Conservation (phyloP, 192 early-diverging fungal genomes). For the Rhizoclosmatium globosum region DNA sequence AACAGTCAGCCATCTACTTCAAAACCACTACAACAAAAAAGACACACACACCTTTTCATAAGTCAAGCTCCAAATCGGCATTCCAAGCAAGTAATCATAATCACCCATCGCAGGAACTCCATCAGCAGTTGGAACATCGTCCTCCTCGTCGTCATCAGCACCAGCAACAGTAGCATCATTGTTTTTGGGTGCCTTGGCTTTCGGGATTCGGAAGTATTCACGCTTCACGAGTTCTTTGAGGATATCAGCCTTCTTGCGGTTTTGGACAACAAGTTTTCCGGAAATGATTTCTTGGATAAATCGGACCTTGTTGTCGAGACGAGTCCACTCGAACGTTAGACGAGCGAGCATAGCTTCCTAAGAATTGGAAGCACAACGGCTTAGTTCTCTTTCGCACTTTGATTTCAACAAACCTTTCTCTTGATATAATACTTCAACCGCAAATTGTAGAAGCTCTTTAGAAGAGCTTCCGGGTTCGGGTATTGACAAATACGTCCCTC, state of each 20-base stretch:
- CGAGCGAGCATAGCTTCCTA: constrained; percentile 68
- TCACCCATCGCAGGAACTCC: constrained; percentile 45
- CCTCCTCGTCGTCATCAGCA: constrained; percentile 50
- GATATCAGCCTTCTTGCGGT: constrained; percentile 83
- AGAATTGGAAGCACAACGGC: too few relatives aligned
- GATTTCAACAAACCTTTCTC: constrained; percentile 76
- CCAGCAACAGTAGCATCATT: constrained; percentile 47
- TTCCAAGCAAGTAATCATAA: constrained; percentile 89
- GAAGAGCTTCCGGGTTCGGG: constrained; percentile 75
- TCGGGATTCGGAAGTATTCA: constrained; percentile 71
- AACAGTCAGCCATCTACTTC: background rate
- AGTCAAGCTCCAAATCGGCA: constrained; percentile 93
- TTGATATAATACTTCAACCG: constrained; percentile 85
- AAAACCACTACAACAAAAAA: background rate
- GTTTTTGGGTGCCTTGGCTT: constrained; percentile 3
- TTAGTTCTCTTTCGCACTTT: too few relatives aligned
- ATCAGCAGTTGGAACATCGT: constrained; percentile 7
- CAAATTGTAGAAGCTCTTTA: constrained; percentile 89
- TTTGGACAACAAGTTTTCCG: constrained; percentile 81
- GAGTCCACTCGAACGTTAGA: constrained; percentile 70
- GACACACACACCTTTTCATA: constrained; percentile 69
- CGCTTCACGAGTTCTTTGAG: constrained; percentile 75
- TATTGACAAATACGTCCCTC: constrained; percentile 88
- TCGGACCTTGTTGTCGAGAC: constrained; percentile 83
- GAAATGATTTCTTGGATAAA: constrained; percentile 93